Evolutionary conservation across 768 basidiomycete genomes (phyloP), one percentile per base, ranked within the genome.

Genomic region (Tephrocybe sp.): DNA sequence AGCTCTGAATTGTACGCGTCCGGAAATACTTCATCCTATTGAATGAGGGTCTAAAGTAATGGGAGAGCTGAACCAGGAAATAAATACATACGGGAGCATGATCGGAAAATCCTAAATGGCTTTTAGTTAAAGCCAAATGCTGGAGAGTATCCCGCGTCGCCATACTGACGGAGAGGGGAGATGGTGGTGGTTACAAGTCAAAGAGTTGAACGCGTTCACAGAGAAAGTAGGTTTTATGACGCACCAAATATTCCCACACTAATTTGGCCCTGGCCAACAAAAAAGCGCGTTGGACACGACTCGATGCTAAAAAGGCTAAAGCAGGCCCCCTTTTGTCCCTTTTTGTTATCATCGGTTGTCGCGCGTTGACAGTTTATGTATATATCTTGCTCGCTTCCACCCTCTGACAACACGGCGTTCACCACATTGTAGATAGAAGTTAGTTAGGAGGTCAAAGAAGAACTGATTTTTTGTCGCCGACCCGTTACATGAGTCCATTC

Each of bases 1-100:
- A 76, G 65, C 38, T 72, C 71, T 15, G 65, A 58, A 7, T 73
- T 32, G 56, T 76, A 76, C 3, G 50, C 61, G n/a, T 50, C 51
- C 1, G 74, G 71, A n/a, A 74, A 62, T 3, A 45, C 17, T 9
- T 18, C 30, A 28, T 51, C 39, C 58, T 56, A 25, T 40, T 1
- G 38, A 28, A 1, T 18, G n/a, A 37, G 11, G 4, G 26, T 9
- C 30, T 17, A 17, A 46, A 30, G 24, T 38, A 24, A 53, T 14
- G 20, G 37, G 36, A 38, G 18, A 42, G 23, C 21, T 17, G 28
- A 11, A 30, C 28, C 6, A 30, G 28, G 28, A 30, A 30, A 11
- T 30, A 5, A 30, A 11, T 30, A 30, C 58, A 12, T 43, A 56
- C 58, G 20, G 49, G 37, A 50, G 49, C 38, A 38, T 34, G 38